These are phyloP conservation scores for Leptodermis oblonga DNA, from an alignment of 257 asterid genomes.

Conservation along the genomic window DNA sequence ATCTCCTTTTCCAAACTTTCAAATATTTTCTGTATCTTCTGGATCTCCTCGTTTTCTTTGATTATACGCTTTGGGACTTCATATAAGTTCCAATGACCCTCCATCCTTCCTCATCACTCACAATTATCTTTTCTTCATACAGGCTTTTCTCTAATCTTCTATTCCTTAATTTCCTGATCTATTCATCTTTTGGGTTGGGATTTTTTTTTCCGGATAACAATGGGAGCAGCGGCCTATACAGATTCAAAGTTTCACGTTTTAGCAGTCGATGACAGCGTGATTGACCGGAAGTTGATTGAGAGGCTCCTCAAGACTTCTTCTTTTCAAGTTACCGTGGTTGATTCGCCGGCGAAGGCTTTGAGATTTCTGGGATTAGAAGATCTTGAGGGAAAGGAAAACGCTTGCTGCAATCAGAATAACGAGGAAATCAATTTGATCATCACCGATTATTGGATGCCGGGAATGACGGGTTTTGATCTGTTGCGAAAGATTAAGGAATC, in stretches of 20 bases:
- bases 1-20: slow-evolving; percentile 22
- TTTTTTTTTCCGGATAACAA: too few relatives aligned
- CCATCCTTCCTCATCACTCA: too few relatives aligned
- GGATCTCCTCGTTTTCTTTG: too few relatives aligned
- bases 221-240: neutral
- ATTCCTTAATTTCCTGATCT: too few relatives aligned
- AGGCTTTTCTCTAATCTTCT: too few relatives aligned
- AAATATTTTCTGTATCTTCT: slow-evolving; percentile 12
- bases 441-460: slow-evolving; percentile 71
- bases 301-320: slow-evolving; percentile 62
- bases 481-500: slow-evolving; percentile 57
- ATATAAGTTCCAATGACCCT: neutral
- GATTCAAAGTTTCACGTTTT: slow-evolving; percentile 30
- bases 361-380: slow-evolving; percentile 46
- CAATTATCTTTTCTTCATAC: too few relatives aligned
- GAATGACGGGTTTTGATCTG: slow-evolving; percentile 64
- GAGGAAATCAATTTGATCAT: slow-evolving; percentile 55
- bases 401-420: neutral
- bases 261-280: slow-evolving; percentile 61
- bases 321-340: slow-evolving; percentile 58
- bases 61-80: neutral
- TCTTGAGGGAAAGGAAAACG: slow-evolving; percentile 25
- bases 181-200: too few relatives aligned
- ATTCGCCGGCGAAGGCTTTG: slow-evolving; percentile 55
- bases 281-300: slow-evolving; percentile 56